phyloP scores from a whole-genome alignment of 345 rosid genomes.

The Capsella bursapastoris region DNA sequence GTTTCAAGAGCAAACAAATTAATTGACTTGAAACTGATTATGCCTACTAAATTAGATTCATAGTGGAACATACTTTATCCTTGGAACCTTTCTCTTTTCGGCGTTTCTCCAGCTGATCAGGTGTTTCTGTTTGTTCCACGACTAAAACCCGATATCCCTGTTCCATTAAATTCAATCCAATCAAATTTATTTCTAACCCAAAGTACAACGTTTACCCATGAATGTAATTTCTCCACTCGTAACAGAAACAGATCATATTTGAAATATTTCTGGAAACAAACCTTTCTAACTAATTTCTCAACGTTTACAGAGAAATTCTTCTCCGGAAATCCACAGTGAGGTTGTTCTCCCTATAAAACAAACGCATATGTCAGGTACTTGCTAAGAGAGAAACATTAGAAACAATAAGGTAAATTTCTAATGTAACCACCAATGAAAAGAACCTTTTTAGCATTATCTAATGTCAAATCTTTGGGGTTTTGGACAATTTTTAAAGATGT shows the following conservation, averaged over 20 bases:
- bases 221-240: conserved; percentile 2
- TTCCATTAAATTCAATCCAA: conserved; percentile 38
- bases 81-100: conserved; percentile 87
- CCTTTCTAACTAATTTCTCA: conserved; percentile 95
- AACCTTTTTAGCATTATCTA: background rate
- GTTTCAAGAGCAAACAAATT: conserved; percentile 14
- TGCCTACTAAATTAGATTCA: conserved; percentile 26
- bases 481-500: background rate
- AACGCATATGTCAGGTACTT: conserved; percentile 27
- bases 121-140: conserved; percentile 97
- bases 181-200: conserved; percentile 27
- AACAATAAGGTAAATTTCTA: conserved; percentile 4
- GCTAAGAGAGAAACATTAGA: conserved; percentile 5
- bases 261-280: conserved; percentile 42
- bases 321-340: conserved; percentile 99
- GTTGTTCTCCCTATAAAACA: conserved; percentile 85
- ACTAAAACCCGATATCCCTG: conserved; percentile 99
- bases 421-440: conserved; percentile 2
- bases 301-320: conserved; percentile 83
- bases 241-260: conserved; percentile 30
- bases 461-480: background rate
- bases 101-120: conserved; percentile 92
- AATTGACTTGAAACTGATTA: conserved; percentile 12
- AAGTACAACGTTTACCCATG: conserved; percentile 26
- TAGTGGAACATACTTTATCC: conserved; percentile 69